Percentiles rank a stretch among this genome's conserved stretches.
These are phyloP conservation scores for Solanum verrucosum DNA, from an alignment of 257 asterid species.

Conservation along the genomic window DNA sequence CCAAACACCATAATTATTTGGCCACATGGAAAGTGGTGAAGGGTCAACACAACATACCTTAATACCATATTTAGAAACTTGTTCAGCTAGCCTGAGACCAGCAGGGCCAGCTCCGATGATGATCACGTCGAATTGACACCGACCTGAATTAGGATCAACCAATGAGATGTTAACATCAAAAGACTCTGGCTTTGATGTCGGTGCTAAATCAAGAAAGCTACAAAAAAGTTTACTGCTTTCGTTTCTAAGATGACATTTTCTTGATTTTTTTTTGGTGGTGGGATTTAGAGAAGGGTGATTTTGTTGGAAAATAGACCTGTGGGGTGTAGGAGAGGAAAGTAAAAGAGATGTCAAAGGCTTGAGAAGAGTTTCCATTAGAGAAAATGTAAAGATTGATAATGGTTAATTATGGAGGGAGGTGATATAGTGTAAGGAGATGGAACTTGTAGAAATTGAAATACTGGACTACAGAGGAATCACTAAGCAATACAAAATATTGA, in stretches of 20 bases:
- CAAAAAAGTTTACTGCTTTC: constrained; percentile 18
- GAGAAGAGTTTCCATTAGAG: constrained; percentile 47
- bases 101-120: constrained; percentile 92
- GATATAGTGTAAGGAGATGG: background rate
- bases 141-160: constrained; percentile 35
- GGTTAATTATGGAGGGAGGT: background rate
- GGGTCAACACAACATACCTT: constrained; percentile 87
- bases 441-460: background rate
- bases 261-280: background rate
- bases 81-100: constrained; percentile 81
- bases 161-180: constrained; percentile 47
- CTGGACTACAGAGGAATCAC: background rate
- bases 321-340: constrained; percentile 18
- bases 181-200: constrained; percentile 45
- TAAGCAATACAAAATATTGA: background rate
- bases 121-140: constrained; percentile 56
- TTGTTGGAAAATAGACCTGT: constrained; percentile 1
- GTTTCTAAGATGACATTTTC: constrained; percentile 15
- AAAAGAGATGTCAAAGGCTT: constrained; percentile 27
- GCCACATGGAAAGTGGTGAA: constrained; percentile 89
- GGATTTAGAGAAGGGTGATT: constrained; percentile 16
- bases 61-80: constrained; percentile 52
- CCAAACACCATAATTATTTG: constrained; percentile 88
- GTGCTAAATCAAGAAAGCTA: constrained; percentile 66
- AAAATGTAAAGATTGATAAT: background rate